phyloP scores from a whole-genome alignment of 1,284 basidiomycete species.

The Boletus smithii region DNA sequence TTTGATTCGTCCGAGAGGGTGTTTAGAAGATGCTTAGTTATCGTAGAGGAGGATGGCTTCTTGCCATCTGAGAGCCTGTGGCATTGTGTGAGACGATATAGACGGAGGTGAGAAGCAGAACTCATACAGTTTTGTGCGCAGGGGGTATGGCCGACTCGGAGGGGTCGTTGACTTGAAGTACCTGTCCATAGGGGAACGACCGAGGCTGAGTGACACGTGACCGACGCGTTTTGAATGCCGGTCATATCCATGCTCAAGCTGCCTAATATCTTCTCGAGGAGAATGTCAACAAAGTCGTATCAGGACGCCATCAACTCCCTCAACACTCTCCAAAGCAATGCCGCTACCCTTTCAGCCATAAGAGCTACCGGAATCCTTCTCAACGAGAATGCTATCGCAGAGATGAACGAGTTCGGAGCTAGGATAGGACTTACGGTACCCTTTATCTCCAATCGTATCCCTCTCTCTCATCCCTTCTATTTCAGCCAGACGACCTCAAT shows the following conservation, averaged over 20 bases:
- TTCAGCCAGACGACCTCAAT: slow-evolving; percentile 69
- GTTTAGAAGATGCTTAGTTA: slow-evolving; percentile 55
- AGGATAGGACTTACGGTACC: slow-evolving; percentile 84
- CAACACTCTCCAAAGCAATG: slow-evolving; percentile 94
- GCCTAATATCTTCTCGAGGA: slow-evolving; percentile 22
- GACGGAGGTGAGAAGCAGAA: too few relatives aligned
- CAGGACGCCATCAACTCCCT: slow-evolving; percentile 83
- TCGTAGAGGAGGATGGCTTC: slow-evolving; percentile 41
- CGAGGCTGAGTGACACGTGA: too few relatives aligned
- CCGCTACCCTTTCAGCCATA: slow-evolving; percentile 82
- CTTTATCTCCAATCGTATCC: slow-evolving; percentile 1
- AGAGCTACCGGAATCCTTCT: slow-evolving; percentile 72
- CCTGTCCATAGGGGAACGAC: too few relatives aligned
- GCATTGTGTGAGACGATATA: background rate
- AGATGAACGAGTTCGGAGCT: slow-evolving; percentile 88
- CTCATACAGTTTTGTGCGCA: too few relatives aligned
- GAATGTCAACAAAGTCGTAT: slow-evolving; percentile 54
- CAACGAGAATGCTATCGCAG: slow-evolving; percentile 74
- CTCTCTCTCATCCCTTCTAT: slow-evolving; percentile 6
- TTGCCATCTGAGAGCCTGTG: slow-evolving; percentile 15
- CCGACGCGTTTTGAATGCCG: too few relatives aligned
- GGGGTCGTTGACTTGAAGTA: too few relatives aligned
- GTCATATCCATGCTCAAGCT: background rate
- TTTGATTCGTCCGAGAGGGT: slow-evolving; percentile 59
- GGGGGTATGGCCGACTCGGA: too few relatives aligned